A percentile compares a stretch with the other conserved stretches of the same genome.
These are phyloP conservation scores for Talaromyces liani DNA, from an alignment of 495 filamentous ascomycete genomes.

Conservation along the genomic window DNA sequence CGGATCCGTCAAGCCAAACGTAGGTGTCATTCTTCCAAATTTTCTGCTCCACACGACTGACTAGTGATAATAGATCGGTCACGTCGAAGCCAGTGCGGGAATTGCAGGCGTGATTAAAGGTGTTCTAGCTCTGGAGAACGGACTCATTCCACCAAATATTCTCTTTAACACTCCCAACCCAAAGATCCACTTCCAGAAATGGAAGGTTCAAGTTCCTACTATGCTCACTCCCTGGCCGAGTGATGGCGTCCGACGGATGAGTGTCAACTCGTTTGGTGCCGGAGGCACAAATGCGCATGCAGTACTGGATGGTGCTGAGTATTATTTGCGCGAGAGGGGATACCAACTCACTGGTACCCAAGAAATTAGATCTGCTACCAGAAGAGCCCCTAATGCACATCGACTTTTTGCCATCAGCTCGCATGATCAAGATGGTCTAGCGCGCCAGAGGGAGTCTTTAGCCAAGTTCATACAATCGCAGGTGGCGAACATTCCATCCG, in stretches of 20 bases:
- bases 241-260: constrained; percentile 12
- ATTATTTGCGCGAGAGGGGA: background rate
- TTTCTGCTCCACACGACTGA: too few species aligned
- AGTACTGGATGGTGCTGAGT: constrained; percentile 16
- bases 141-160: constrained; percentile 41
- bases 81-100: constrained; percentile 39
- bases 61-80: constrained; percentile 33
- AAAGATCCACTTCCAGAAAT: constrained; percentile 9
- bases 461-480: background rate
- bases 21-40: too few species aligned
- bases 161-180: constrained; percentile 41
- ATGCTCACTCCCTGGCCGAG: constrained; percentile 9
- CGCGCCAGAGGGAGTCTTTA: constrained; percentile 3
- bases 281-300: constrained; percentile 19
- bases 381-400: background rate
- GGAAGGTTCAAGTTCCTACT: constrained; percentile 13
- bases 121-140: constrained; percentile 38
- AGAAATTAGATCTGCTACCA: background rate
- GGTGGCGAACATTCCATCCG: background rate
- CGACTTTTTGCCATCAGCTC: constrained; percentile 12
- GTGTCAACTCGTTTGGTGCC: constrained; percentile 20
- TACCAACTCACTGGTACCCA: background rate
- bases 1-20: constrained; percentile 45
- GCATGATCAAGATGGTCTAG: constrained; percentile 13
- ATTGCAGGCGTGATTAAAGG: constrained; percentile 50